phyloP scores from a whole-genome alignment of 2,329 filamentous ascomycete species.

The Scedosporium boydii region DNA sequence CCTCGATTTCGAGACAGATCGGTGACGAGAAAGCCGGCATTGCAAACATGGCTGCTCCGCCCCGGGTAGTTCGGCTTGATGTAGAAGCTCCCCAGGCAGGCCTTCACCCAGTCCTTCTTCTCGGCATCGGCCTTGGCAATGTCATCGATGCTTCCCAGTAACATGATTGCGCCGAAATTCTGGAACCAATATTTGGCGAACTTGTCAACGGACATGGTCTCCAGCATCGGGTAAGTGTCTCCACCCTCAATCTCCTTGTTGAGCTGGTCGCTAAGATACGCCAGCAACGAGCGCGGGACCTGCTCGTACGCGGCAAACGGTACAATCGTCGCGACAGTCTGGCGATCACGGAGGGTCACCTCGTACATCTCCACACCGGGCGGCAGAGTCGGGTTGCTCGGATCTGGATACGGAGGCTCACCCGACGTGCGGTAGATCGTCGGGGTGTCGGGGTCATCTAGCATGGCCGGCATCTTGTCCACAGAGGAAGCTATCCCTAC shows the following conservation, averaged over 20 bases:
- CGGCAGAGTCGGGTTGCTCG: constrained; percentile 54
- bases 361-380: constrained; percentile 61
- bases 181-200: constrained; percentile 87
- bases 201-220: constrained; percentile 60
- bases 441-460: constrained; percentile 65
- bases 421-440: constrained; percentile 63
- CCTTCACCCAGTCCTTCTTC: constrained; percentile 66
- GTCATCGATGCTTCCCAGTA: constrained; percentile 63
- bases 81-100: constrained; percentile 84
- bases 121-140: constrained; percentile 25
- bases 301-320: constrained; percentile 70
- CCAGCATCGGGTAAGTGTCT: constrained; percentile 84
- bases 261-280: constrained; percentile 73
- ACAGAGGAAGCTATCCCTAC: constrained; percentile 7
- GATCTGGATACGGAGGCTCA: constrained; percentile 53
- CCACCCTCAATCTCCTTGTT: constrained; percentile 88
- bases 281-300: constrained; percentile 65
- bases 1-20: constrained; percentile 64
- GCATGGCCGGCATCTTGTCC: constrained; percentile 60
- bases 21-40: constrained; percentile 70
- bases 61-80: constrained; percentile 92
- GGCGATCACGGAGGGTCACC: constrained; percentile 73
- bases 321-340: constrained; percentile 74
- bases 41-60: constrained; percentile 83
- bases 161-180: constrained; percentile 81